A percentile compares a stretch with the other conserved stretches of the same genome.
Conservation (phyloP, 352 stramenopile genomes). For the Phytophthora idaei region DNA sequence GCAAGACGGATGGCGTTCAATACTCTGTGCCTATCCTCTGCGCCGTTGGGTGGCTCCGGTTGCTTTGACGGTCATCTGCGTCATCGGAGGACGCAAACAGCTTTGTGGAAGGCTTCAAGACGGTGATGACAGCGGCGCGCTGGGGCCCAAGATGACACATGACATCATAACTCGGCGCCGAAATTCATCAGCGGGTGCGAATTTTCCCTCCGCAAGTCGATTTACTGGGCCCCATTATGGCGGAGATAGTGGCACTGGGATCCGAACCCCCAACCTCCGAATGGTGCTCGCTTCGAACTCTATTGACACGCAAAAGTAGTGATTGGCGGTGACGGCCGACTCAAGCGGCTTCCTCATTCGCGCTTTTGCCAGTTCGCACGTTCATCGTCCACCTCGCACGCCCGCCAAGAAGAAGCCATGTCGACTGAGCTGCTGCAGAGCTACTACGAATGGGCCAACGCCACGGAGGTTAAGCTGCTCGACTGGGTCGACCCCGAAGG, state of each 20-base stretch:
- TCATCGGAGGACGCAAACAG: conserved; percentile 27
- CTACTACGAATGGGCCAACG: conserved; percentile 66
- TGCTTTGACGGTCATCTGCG: conserved; percentile 23
- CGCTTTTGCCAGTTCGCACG: conserved; percentile 37
- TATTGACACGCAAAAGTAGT: conserved; percentile 30
- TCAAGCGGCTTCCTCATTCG: conserved; percentile 27
- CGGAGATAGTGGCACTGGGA: conserved; percentile 10
- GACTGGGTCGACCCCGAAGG: conserved; percentile 61
- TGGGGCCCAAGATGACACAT: conserved; percentile 16
- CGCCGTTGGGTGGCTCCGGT: conserved; percentile 20
- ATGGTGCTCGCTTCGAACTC: conserved; percentile 17
- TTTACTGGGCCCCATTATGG: conserved; percentile 19
- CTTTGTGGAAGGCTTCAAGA: conserved; percentile 5
- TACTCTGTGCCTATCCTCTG: conserved; percentile 7
- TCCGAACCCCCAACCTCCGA: conserved; percentile 26
- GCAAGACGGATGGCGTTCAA: conserved; percentile 21
- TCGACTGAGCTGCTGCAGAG: conserved; percentile 40
- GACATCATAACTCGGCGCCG: conserved; percentile 36
- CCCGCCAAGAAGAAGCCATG: conserved; percentile 45
- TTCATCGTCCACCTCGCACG: conserved; percentile 1
- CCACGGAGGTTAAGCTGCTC: conserved; percentile 52
- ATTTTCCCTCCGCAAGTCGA: conserved; percentile 22
- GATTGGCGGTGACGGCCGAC: conserved; percentile 1
- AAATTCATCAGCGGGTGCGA: conserved; percentile 27
- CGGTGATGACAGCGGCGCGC: conserved; percentile 20